A percentile compares a stretch with the other conserved stretches of the same genome.
phyloP scores from a whole-genome alignment of 1,139 yeast genomes.

The Hansenula anomala region DNA sequence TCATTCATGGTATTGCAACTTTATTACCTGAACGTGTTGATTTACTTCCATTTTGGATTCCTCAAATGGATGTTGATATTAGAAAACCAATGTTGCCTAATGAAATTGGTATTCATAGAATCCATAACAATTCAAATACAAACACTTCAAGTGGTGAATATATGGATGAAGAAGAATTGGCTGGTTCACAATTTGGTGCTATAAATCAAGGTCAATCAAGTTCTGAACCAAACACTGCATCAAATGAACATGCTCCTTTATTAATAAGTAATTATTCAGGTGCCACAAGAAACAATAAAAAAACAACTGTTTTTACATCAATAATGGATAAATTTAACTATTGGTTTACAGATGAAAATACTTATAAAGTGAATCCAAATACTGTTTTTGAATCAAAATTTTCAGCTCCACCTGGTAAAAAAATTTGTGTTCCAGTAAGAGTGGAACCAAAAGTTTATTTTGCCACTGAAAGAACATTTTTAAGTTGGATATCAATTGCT shows the following conservation, averaged over 20 bases:
- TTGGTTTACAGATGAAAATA: constrained; percentile 61
- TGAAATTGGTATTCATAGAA: constrained; percentile 58
- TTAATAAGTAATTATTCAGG: constrained; percentile 7
- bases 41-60: constrained; percentile 92
- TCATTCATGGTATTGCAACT: constrained; percentile 92
- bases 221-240: constrained; percentile 10
- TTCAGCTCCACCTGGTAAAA: constrained; percentile 73
- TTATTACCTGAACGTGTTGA: constrained; percentile 77
- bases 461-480: constrained; percentile 77
- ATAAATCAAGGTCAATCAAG: constrained; percentile 7
- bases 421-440: constrained; percentile 71
- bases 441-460: constrained; percentile 84
- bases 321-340: constrained; percentile 28
- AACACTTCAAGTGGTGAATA: constrained; percentile 31
- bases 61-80: constrained; percentile 96
- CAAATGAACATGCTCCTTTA: constrained; percentile 21
- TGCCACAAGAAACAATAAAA: constrained; percentile 25
- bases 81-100: constrained; percentile 77
- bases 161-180: constrained; percentile 46
- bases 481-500: constrained; percentile 74
- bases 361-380: constrained; percentile 74
- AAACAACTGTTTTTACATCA: constrained; percentile 13
- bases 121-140: constrained; percentile 45
- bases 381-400: constrained; percentile 66
- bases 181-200: constrained; percentile 37